Conservation (phyloP, 2,329 filamentous ascomycete species). For the Alternaria brassicae region DNA sequence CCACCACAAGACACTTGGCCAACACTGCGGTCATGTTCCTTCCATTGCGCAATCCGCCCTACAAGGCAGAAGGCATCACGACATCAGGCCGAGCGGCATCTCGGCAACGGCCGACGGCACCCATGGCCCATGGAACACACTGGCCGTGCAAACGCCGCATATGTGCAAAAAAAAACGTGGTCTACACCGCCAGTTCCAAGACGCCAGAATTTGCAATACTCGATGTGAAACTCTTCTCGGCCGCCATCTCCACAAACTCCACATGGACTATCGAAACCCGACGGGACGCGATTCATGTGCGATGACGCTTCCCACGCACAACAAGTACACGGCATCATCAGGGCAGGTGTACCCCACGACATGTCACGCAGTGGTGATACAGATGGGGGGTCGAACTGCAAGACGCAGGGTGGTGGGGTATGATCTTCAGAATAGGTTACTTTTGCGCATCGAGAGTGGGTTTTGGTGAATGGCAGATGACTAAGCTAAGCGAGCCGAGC, state of each 20-base stretch:
- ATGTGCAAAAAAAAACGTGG: slow-evolving; percentile 1
- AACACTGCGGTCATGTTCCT: background rate
- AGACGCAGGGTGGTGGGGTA: slow-evolving; percentile 14
- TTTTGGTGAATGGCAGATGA: background rate
- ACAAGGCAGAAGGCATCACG: background rate
- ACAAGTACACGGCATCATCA: slow-evolving; percentile 13
- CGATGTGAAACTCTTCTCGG: slow-evolving; percentile 6
- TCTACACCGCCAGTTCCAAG: slow-evolving; percentile 15
- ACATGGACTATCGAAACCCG: slow-evolving; percentile 12
- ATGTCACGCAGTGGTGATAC: slow-evolving; percentile 29
- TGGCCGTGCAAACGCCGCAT: background rate
- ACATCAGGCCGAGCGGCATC: background rate
- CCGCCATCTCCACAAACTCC: slow-evolving; percentile 8
- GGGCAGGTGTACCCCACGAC: slow-evolving; percentile 19
- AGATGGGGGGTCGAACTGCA: slow-evolving; percentile 4
- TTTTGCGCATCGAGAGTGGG: slow-evolving; percentile 1
- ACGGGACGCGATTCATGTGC: slow-evolving; percentile 11
- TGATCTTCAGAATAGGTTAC: background rate
- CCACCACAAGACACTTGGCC: background rate
- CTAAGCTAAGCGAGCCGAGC: slow-evolving; percentile 13
- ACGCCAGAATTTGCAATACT: slow-evolving; percentile 8
- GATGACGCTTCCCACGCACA: slow-evolving; percentile 2
- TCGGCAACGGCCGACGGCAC: slow-evolving; percentile 1
- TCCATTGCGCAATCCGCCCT: slow-evolving; percentile 6
- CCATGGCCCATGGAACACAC: background rate